Conservation (phyloP, 2,329 filamentous ascomycete species). For the Drechslerella dactyloides region DNA sequence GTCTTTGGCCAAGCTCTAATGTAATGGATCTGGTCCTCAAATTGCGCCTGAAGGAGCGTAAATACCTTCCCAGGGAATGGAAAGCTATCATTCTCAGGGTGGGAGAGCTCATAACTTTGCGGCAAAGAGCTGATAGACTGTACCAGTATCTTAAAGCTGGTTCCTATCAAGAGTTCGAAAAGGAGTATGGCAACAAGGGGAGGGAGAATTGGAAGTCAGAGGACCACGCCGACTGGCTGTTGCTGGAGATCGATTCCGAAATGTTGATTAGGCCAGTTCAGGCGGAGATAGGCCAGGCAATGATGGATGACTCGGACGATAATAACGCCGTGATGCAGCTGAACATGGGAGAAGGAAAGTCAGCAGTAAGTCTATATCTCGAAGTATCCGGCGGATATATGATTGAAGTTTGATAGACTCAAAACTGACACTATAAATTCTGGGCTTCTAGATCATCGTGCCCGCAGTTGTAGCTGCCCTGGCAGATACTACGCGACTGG, state of each 20-base stretch:
- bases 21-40: slow-evolving; percentile 10
- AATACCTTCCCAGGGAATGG: background rate
- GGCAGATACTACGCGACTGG: slow-evolving; percentile 63
- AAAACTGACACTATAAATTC: background rate
- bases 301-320: slow-evolving; percentile 60
- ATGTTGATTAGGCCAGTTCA: slow-evolving; percentile 69
- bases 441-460: slow-evolving; percentile 65
- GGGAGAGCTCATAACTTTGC: slow-evolving; percentile 25
- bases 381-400: no score
- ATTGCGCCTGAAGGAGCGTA: slow-evolving; percentile 5
- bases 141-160: background rate
- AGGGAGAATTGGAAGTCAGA: slow-evolving; percentile 20
- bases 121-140: slow-evolving; percentile 24
- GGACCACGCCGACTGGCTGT: slow-evolving; percentile 67
- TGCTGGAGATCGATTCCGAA: slow-evolving; percentile 71
- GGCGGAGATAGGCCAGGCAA: slow-evolving; percentile 65
- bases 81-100: background rate
- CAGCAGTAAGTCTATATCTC: slow-evolving; percentile 59
- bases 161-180: slow-evolving; percentile 19
- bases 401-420: background rate
- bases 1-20: slow-evolving; percentile 42
- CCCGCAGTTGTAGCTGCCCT: slow-evolving; percentile 67
- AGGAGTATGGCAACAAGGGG: slow-evolving; percentile 15
- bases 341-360: slow-evolving; percentile 75
- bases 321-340: slow-evolving; percentile 68